These are phyloP conservation scores for Heterobasidion annosum DNA, from an alignment of 1,284 basidiomycete genomes.

Conservation along the genomic window DNA sequence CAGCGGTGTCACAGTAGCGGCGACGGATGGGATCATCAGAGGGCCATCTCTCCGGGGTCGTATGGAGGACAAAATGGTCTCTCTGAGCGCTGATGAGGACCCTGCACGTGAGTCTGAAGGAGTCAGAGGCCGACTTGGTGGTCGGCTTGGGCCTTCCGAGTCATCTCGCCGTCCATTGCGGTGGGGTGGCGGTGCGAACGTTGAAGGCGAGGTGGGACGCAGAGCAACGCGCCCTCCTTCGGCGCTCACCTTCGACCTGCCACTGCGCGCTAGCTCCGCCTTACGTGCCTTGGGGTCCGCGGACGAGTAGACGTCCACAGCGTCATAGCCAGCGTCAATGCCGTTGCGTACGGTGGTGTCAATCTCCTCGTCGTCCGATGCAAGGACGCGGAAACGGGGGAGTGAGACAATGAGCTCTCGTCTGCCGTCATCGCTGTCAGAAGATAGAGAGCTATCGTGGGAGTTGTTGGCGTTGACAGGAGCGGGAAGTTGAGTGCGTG, in stretches of 20 bases:
- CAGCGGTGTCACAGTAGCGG: slow-evolving; percentile 45
- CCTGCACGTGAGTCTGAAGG: slow-evolving; percentile 12
- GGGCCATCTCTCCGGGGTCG: slow-evolving; percentile 44
- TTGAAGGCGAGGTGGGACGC: slow-evolving; percentile 20
- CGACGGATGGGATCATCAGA: slow-evolving; percentile 53
- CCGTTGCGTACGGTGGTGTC: slow-evolving; percentile 51
- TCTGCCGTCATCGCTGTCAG: slow-evolving; percentile 20
- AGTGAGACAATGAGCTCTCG: slow-evolving; percentile 39
- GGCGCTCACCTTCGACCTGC: slow-evolving; percentile 43
- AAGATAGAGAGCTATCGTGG: slow-evolving; percentile 9
- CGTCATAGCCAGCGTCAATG: slow-evolving; percentile 26
- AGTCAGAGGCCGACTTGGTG: slow-evolving; percentile 23
- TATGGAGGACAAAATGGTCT: slow-evolving; percentile 17
- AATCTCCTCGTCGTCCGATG: slow-evolving; percentile 50
- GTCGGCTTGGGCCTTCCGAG: slow-evolving; percentile 11
- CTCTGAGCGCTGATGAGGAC: slow-evolving; percentile 16
- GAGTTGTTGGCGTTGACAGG: slow-evolving; percentile 12
- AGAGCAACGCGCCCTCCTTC: slow-evolving; percentile 51
- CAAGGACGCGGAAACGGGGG: slow-evolving; percentile 60
- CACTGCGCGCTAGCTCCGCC: slow-evolving; percentile 50
- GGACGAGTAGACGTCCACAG: slow-evolving; percentile 53
- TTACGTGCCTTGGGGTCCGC: slow-evolving; percentile 50
- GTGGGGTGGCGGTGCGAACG: slow-evolving; percentile 5
- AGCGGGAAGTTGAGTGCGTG: slow-evolving; percentile 25
- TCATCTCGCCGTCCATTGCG: slow-evolving; percentile 10